Base-by-base conservation (phyloP, 73 alveolate genomes). In the Stentor roeselii region DNA sequence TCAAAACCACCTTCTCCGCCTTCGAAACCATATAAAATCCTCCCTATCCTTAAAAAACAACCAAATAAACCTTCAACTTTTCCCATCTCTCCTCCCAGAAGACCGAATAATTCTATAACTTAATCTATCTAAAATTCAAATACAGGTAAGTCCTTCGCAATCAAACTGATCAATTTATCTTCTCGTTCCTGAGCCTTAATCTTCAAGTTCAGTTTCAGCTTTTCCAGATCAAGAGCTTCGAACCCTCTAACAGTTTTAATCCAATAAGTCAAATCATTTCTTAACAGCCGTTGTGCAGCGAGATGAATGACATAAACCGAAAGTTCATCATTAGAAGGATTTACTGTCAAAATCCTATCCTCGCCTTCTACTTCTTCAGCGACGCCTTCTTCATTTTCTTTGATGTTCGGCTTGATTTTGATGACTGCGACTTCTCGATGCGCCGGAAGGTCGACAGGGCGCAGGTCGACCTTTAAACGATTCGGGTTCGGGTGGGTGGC, bases 391-490 rank as follows among this genome's bases (percentile, higher is more conserved):
- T 76, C 83, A 21, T 75, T 75, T 6, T 67, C 90, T 41, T 83
- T 75, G 2, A 75, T 83, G 31, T 34, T 83, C 78, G 84, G 42
- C 3, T 90, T 90, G 60, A 91, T 91, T 82, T 90, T 86, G 0
- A 88, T 82, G 41, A 88, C 41, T 38, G 88, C 90, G 40, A 91
- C 76, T 36, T 92, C 96, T 41, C 82, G 67, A n/a, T 60, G 85
- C 3, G 82, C 86, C 27, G 60, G 89, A 50, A 61, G 37, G 3
- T 21, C 86, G 3, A 83, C 42, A 60, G 50, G 90, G 39, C 74
- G 83, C 30, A 59, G 21, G 3, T 34, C 82, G 35, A 50, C 77
- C 3, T 67, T 67, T 27, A 32, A 40, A 1, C 59, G 50, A 27
- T 6, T 38, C 35, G 39, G 75, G 78, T 77, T 75, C 3, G 82